A percentile compares a stretch with the other conserved stretches of the same genome.
Conservation (phyloP, 768 basidiomycete species). For the Rhodotorula sphaerocarpa region DNA sequence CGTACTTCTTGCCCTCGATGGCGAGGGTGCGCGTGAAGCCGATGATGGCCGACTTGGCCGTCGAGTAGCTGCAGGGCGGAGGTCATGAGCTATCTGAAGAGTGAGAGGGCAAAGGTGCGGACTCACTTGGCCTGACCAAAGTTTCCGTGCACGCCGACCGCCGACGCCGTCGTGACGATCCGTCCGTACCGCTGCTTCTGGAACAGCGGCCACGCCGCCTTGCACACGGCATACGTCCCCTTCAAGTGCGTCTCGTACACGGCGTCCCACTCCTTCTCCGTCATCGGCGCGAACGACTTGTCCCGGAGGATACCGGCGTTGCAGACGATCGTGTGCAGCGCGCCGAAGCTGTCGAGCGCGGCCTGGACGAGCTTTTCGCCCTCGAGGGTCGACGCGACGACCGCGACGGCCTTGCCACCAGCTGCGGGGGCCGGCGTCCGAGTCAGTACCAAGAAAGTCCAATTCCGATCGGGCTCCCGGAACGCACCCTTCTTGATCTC, state of each 20-base stretch:
- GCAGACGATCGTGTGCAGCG: constrained; percentile 54
- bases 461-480: too few species aligned
- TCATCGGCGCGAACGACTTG: constrained; percentile 82
- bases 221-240: constrained; percentile 77
- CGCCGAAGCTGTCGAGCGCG: constrained; percentile 77
- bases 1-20: constrained; percentile 83
- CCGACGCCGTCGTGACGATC: constrained; percentile 86
- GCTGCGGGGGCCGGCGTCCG: constrained; percentile 46
- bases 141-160: constrained; percentile 60
- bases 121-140: constrained; percentile 75
- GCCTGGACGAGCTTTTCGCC: constrained; percentile 80
- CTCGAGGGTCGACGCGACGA: constrained; percentile 80
- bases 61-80: constrained; percentile 52
- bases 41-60: constrained; percentile 85
- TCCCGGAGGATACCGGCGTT: constrained; percentile 93
- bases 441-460: not conserved
- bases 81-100: not conserved
- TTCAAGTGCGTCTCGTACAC: constrained; percentile 75
- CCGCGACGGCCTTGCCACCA: constrained; percentile 79
- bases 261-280: constrained; percentile 86
- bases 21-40: constrained; percentile 83
- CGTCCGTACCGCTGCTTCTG: constrained; percentile 93
- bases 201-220: constrained; percentile 95
- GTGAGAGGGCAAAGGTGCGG: not conserved
- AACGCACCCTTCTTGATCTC: constrained; percentile 67